Evolutionary conservation across 2,329 filamentous ascomycete genomes (phyloP).

Genomic region (Fusarium oligoseptatum): DNA sequence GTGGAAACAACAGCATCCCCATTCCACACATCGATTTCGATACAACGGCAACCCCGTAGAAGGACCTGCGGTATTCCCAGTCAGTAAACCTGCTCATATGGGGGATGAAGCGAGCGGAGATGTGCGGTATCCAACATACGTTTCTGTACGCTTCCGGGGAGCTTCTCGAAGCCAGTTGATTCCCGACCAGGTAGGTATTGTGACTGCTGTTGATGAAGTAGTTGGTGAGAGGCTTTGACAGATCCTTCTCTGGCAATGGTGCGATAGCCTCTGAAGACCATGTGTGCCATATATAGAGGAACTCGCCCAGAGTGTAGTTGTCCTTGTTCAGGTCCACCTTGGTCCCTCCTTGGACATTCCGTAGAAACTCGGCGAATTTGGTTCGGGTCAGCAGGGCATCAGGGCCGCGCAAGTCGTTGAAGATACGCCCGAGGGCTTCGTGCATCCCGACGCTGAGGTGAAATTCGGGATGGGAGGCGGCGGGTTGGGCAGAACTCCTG

Average conservation of each 20-base stretch:
- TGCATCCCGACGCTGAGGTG: constrained; percentile 64
- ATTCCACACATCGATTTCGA: constrained; percentile 97
- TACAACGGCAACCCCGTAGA: constrained; percentile 83
- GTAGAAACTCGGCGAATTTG: constrained; percentile 64
- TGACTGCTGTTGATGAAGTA: constrained; percentile 97
- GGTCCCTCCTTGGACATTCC: constrained; percentile 61
- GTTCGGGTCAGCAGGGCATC: constrained; percentile 49
- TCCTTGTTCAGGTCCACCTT: constrained; percentile 54
- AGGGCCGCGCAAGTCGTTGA: constrained; percentile 57
- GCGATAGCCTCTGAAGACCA: constrained; percentile 59
- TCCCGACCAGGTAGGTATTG: constrained; percentile 91
- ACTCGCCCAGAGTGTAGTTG: constrained; percentile 61
- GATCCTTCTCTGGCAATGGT: constrained; percentile 66
- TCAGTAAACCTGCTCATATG: neutral
- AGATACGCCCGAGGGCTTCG: constrained; percentile 62
- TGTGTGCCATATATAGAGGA: constrained; percentile 63
- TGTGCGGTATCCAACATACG: constrained; percentile 61
- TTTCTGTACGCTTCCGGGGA: constrained; percentile 83
- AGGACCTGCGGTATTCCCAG: constrained; percentile 67
- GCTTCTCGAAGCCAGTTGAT: constrained; percentile 84
- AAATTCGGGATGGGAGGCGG: constrained; percentile 46
- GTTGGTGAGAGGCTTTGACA: constrained; percentile 80
- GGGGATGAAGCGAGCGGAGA: neutral
- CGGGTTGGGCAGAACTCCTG: constrained; percentile 35
- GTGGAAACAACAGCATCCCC: constrained; percentile 64